Evolutionary conservation across 2,329 filamentous ascomycete species (phyloP), one percentile per base, ranked within the genome.

Genomic region (Didymella pomorum): DNA sequence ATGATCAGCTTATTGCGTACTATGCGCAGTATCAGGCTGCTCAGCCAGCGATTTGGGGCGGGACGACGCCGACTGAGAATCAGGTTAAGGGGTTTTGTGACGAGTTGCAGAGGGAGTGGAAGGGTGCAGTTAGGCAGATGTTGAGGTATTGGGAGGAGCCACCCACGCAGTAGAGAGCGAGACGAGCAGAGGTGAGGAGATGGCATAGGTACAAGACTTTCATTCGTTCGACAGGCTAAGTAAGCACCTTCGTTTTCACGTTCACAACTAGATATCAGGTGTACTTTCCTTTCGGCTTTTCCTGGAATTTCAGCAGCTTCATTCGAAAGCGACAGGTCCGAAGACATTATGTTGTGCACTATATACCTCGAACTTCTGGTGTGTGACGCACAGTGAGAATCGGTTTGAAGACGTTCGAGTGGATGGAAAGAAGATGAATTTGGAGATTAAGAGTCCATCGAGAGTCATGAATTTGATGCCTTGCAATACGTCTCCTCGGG

Each of bases 11-110:
- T 92, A 82, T 92, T 20, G 72, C 83, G 0, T 80, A 81, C 35
- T 89, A 89, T 68, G 87, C 89, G 0, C 79, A 81, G 31, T 72
- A 80, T 12, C 87, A 91, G 69, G 86, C 89, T 0, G 77, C 79
- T 14, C 84, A 84, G 64, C 86, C 84, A 3, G 84, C 86, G 55
- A 92, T 92, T 87, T 92, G 89, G 89, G 89, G 84, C 45, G 84
- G 82, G 1, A 80, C 80, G 31, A 73, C 79, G 25, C 89, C 89
- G 0, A 79, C 83, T 1, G 70, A 79, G 1, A 83, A 84, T 1
- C 84, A 88, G 56, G 80, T 86, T 0, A 77, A 82, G 4, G 82
- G 87, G 72, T 81, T 92, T 29, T 81, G 86, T 1, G 80, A 78
- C 33, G 88, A 85, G 52, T 90, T 91, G 70, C 81, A 85, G 63